These are phyloP conservation scores for Verbascum thapsus DNA, from an alignment of 257 asterid species.

Conservation along the genomic window DNA sequence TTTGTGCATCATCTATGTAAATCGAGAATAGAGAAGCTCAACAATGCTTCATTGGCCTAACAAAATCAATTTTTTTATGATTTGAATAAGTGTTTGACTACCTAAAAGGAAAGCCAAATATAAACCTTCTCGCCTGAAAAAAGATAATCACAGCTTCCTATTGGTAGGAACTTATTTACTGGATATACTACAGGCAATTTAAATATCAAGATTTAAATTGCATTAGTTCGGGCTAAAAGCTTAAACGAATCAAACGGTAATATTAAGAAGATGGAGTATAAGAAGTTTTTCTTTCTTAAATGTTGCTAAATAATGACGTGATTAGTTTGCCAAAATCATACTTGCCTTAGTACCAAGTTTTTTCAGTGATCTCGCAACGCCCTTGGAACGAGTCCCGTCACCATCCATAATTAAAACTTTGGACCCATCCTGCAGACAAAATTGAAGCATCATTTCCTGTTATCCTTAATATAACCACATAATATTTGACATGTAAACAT, in stretches of 20 bases:
- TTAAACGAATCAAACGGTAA: slow-evolving; percentile 10
- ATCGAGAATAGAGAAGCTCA: background rate
- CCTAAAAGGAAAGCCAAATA: background rate
- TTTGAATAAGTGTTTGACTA: background rate
- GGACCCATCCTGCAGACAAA: slow-evolving; percentile 66
- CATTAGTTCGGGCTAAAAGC: background rate
- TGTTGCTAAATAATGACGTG: background rate
- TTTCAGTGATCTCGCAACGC: slow-evolving; percentile 77
- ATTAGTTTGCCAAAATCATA: slow-evolving; percentile 19
- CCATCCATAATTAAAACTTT: slow-evolving; percentile 91
- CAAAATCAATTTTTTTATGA: background rate
- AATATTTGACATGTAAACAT: background rate
- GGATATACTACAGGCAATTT: too few species aligned
- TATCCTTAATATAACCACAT: background rate
- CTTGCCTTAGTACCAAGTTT: slow-evolving; percentile 87
- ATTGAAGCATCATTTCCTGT: slow-evolving; percentile 29
- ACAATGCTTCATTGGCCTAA: background rate
- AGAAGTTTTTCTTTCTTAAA: background rate
- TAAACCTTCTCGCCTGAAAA: background rate
- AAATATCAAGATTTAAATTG: background rate
- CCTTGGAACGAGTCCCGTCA: slow-evolving; percentile 80
- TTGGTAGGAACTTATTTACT: too few species aligned
- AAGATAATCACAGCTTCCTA: background rate
- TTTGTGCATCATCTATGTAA: background rate
- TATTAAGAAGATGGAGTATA: background rate